These are phyloP conservation scores for Hibiscus tridactylites DNA, from an alignment of 345 rosid species.

Conservation along the genomic window DNA sequence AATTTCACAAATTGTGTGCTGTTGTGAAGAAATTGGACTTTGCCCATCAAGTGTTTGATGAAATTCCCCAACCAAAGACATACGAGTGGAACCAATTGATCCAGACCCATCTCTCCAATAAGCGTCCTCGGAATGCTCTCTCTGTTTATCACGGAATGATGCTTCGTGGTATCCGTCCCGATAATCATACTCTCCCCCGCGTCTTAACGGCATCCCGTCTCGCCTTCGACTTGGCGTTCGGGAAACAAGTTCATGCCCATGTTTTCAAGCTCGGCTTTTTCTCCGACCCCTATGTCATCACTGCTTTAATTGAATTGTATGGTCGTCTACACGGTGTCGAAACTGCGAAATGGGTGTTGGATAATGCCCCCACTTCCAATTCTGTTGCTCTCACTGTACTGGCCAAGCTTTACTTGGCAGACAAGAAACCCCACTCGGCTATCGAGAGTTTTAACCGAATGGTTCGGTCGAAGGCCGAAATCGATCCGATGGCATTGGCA, in stretches of 20 bases:
- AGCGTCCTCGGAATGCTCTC: conserved; percentile 18
- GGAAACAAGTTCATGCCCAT: conserved; percentile 37
- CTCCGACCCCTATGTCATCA: conserved; percentile 27
- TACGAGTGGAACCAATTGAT: conserved; percentile 40
- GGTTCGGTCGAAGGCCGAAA: conserved; percentile 16
- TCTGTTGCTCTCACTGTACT: conserved; percentile 39
- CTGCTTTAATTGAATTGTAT: conserved; percentile 41
- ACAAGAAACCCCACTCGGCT: conserved; percentile 27
- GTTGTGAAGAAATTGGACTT: not conserved
- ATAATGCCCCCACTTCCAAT: conserved; percentile 25
- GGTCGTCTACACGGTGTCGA: conserved; percentile 33
- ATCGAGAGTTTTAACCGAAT: conserved; percentile 31
- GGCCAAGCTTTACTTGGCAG: conserved; percentile 29
- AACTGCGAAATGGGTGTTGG: conserved; percentile 31
- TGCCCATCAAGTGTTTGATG: conserved; percentile 32
- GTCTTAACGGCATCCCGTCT: conserved; percentile 33
- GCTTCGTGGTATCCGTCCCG: conserved; percentile 34
- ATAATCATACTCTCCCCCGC: conserved; percentile 40
- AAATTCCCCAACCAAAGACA: conserved; percentile 31
- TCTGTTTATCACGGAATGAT: conserved; percentile 37
- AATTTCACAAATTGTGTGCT: not conserved
- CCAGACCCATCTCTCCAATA: conserved; percentile 25
- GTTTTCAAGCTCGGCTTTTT: conserved; percentile 34
- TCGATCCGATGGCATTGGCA: conserved; percentile 35
- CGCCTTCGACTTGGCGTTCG: conserved; percentile 21